Conservation (phyloP, 2,329 filamentous ascomycete species). For the Colletotrichum horii region DNA sequence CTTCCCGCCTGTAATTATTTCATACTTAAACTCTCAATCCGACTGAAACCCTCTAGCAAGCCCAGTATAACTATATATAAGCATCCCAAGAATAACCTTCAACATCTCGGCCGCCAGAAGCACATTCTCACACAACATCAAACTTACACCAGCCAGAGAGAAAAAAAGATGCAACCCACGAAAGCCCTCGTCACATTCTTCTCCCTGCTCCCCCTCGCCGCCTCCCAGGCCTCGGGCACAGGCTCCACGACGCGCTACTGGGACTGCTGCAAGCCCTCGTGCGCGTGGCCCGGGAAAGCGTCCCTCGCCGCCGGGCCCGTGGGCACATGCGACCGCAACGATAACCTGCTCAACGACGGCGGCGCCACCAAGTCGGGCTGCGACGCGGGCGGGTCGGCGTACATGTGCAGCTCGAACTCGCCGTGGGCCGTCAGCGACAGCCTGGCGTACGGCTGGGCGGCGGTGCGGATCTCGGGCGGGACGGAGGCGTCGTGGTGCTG, state of each 20-base stretch:
- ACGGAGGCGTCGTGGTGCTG: slow-evolving; percentile 55
- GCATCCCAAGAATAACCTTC: not conserved
- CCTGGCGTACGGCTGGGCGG: slow-evolving; percentile 59
- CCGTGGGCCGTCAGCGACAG: slow-evolving; percentile 57
- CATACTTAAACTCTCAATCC: not conserved
- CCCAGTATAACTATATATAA: not conserved
- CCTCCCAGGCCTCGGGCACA: slow-evolving; percentile 29
- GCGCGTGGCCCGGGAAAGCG: slow-evolving; percentile 57
- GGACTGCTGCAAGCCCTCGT: slow-evolving; percentile 67
- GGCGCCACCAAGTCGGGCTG: slow-evolving; percentile 35
- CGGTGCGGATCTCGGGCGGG: slow-evolving; percentile 49
- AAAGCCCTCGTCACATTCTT: slow-evolving; percentile 24
- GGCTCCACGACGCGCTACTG: slow-evolving; percentile 42
- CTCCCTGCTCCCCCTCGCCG: slow-evolving; percentile 21
- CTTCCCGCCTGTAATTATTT: not conserved
- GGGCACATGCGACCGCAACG: slow-evolving; percentile 50
- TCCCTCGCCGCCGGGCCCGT: slow-evolving; percentile 42
- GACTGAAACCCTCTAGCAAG: not conserved
- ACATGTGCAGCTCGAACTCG: slow-evolving; percentile 56
- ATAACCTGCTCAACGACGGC: slow-evolving; percentile 51
- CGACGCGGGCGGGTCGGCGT: slow-evolving; percentile 53
- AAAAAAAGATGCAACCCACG: not conserved
- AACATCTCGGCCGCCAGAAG: not conserved
- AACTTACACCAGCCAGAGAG: not conserved
- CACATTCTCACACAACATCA: not conserved